Evolutionary conservation across 345 rosid genomes (phyloP), one percentile per base, ranked within the genome.

Genomic region (Gossypium anomalum): DNA sequence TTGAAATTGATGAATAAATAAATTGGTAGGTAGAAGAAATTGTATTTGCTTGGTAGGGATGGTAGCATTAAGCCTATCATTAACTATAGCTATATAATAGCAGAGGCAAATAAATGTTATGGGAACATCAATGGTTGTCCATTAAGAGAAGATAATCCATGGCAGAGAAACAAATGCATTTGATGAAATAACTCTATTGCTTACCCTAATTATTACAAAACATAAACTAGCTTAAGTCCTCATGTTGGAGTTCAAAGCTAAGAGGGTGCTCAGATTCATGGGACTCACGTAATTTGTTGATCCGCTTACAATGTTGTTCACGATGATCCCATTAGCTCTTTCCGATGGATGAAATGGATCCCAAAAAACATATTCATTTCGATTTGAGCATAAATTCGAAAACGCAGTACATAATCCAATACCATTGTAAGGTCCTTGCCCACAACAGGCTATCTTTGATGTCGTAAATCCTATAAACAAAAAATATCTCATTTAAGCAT

Each of bases 371-470:
- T 85, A 89, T 6, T 73, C 5, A 4, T 86, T 82, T 52, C 98
- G 82, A 82, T 93, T 87, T 1, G 83, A 84, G 80, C 99, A 95
- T 81, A 95, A 70, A 79, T 88, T 93, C 25, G 97, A 95, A 15
- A 81, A 63, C 16, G 45, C 4, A 0, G 97, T 93, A 83, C 99
- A 95, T 22, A 93, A 78, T 29, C 98, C 97, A 3, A 93, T 65
- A 43, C 98, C 98, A 79, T 95, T 95, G 70, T 81, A 89, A 0
- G 87, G 97, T 19, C 99, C 99, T 83, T 95, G 99, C 4, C 98
- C 98, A 43, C 99, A 95, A 44, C 99, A 95, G 12, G 99, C 99
- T 34, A 86, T 58, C 72, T 90, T 85, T 1, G 99, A 86, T 45
- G 94, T 89, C 10, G 52, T 75, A 79, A 93, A 94, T 70, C 98